Conservation (phyloP, 164 flowering plant species). For the Stephania japonica region DNA sequence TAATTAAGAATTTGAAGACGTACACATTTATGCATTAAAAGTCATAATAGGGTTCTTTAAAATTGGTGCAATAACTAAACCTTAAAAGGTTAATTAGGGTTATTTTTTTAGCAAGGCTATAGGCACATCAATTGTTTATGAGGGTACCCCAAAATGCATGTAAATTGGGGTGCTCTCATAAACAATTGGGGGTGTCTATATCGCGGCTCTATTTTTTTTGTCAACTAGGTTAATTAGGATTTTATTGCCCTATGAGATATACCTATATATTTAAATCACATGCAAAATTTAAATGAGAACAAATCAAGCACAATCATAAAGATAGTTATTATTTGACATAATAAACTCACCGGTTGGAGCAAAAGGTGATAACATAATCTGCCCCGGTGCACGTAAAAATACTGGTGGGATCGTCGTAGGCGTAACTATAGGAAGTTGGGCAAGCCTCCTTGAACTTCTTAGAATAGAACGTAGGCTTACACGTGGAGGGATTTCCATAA, state of each 20-base stretch:
- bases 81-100: not conserved
- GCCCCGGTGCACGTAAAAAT: conserved; percentile 67
- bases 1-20: too few relatives aligned
- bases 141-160: too few relatives aligned
- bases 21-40: not conserved
- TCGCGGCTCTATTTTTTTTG: too few relatives aligned
- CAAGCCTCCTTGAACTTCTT: conserved; percentile 73
- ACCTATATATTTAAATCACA: not conserved
- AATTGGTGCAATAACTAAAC: too few relatives aligned
- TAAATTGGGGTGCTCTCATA: too few relatives aligned
- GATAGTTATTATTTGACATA: too few relatives aligned
- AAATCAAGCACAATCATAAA: not conserved
- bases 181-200: too few relatives aligned
- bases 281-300: not conserved
- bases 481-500: conserved; percentile 48
- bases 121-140: too few relatives aligned
- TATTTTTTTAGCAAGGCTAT: too few relatives aligned
- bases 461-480: conserved; percentile 70
- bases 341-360: conserved; percentile 66
- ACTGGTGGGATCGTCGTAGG: conserved; percentile 86
- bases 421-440: conserved; percentile 82
- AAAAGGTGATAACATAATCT: conserved; percentile 69
- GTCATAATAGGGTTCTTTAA: too few relatives aligned
- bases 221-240: too few relatives aligned
- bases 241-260: too few relatives aligned